Conservation (phyloP, 352 stramenopile species). For the Pythium sp. region DNA sequence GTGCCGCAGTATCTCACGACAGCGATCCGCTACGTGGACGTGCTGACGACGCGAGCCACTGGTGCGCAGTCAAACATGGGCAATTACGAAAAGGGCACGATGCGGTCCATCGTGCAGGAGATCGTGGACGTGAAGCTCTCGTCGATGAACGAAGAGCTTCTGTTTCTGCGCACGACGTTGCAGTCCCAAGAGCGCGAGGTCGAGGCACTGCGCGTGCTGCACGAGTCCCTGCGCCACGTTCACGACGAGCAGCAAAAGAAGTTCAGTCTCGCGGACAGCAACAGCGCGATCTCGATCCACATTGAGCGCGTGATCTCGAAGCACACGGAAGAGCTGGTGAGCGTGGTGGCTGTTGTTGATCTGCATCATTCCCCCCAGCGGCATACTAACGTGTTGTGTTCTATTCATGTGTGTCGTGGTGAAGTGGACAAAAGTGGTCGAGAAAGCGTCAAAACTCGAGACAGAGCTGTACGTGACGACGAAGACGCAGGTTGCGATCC, state of each 20-base stretch:
- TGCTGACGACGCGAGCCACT: conserved; percentile 44
- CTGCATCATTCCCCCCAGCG: not conserved
- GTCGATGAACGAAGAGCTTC: conserved; percentile 52
- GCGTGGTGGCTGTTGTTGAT: conserved; percentile 8
- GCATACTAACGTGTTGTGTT: not conserved
- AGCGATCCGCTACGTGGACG: conserved; percentile 67
- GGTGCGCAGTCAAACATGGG: conserved; percentile 22
- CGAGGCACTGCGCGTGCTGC: conserved; percentile 49
- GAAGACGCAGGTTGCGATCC: conserved; percentile 30
- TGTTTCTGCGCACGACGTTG: conserved; percentile 45
- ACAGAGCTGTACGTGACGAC: conserved; percentile 25
- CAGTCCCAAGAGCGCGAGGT: conserved; percentile 57
- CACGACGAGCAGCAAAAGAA: conserved; percentile 58
- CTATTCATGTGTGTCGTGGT: conserved; percentile 2
- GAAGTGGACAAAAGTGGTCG: conserved; percentile 56
- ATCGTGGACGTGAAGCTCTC: conserved; percentile 69
- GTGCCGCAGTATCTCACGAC: conserved; percentile 69
- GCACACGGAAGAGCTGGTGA: conserved; percentile 62
- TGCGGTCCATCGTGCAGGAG: conserved; percentile 62
- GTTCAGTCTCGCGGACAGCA: conserved; percentile 54
- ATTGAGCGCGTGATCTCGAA: conserved; percentile 67
- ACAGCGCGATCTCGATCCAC: conserved; percentile 57
- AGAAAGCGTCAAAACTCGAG: conserved; percentile 34
- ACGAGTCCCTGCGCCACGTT: conserved; percentile 52
- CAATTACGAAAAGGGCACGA: conserved; percentile 46